These are phyloP conservation scores for Argentina anserina DNA, from an alignment of 306 rosid genomes.

Conservation along the genomic window DNA sequence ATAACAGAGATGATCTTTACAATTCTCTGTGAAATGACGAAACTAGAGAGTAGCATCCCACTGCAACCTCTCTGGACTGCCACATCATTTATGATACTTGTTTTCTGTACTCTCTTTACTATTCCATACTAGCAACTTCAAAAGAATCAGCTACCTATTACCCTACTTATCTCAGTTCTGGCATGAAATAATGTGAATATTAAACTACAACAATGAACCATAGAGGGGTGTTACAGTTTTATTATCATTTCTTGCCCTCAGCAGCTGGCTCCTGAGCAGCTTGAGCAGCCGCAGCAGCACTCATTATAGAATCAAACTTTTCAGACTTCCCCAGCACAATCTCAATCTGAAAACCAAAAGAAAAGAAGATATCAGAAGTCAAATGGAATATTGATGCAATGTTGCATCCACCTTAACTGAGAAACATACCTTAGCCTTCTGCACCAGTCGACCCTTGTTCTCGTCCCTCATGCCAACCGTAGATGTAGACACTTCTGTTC, in stretches of 20 bases:
- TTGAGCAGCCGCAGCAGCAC: slow-evolving; percentile 33
- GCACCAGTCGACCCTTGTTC: slow-evolving; percentile 79
- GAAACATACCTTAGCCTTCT: slow-evolving; percentile 78
- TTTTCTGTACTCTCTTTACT: slow-evolving; percentile 26
- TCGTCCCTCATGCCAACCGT: slow-evolving; percentile 93
- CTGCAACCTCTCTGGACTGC: slow-evolving; percentile 13
- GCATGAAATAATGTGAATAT: slow-evolving; percentile 36
- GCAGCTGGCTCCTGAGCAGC: slow-evolving; percentile 39
- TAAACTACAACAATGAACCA: slow-evolving; percentile 52
- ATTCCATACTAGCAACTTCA: slow-evolving; percentile 22
- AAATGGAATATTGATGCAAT: not conserved
- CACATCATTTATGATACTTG: slow-evolving; percentile 5
- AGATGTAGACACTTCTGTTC: slow-evolving; percentile 78
- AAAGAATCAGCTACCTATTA: slow-evolving; percentile 24
- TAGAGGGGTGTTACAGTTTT: slow-evolving; percentile 15
- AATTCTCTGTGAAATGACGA: slow-evolving; percentile 27
- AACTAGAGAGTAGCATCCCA: slow-evolving; percentile 15
- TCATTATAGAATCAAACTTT: slow-evolving; percentile 68
- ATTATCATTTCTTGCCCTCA: slow-evolving; percentile 45
- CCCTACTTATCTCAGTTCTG: slow-evolving; percentile 36
- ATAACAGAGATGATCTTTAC: slow-evolving; percentile 38
- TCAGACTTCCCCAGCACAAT: slow-evolving; percentile 91
- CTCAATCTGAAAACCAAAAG: slow-evolving; percentile 54
- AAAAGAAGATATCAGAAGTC: slow-evolving; percentile 12
- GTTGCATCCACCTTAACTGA: not conserved